Evolutionary conservation across 169 alveolate species (phyloP), one percentile per base, ranked within the genome.

Genomic region (Cryptosporidium sp.): DNA sequence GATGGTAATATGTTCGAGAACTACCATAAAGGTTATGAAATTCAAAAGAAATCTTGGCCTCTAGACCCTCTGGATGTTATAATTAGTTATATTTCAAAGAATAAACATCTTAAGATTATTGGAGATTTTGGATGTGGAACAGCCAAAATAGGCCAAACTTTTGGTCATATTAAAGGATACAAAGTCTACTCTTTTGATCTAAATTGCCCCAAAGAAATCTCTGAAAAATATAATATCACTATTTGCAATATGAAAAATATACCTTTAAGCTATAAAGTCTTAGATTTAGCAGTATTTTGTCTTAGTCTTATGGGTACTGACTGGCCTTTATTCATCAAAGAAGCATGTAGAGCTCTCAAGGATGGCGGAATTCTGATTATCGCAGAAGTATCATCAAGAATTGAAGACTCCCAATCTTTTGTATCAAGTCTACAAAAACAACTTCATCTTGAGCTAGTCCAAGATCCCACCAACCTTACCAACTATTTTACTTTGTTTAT

Each of bases 271-370:
- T 69, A 69, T 29, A 85, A 65, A 16, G 39, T 85, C 7, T 84
- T 94, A 18, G 96, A 95, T 68, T 75, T 93, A 14, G 94, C 94
- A 26, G 69, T 95, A 0, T 95, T 95, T 69, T 95, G 97, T 45
- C 85, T 95, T 55, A 93, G 96, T 84, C 70, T 95, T 68, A 95
- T 95, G 97, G 97, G 97, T 18, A 39, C 55, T 2, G 96, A 95
- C 62, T 95, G 97, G 97, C 97, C 97, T 2, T 39, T 91, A 8
- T 95, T 94, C 86, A 31, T 95, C 1, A 43, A 51, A 70, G 97
- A 95, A 68, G 96, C 96, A 18, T 86, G 91, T 0, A 95, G 97
- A 59, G 48, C 59, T 31, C 80, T 80, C 16, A 80, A 65, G 23
- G 52, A 41, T 14, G 1, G 43, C 18, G 89, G 89, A 23, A 41